A percentile compares a stretch with the other conserved stretches of the same genome.
These are phyloP conservation scores for Russula vinacea DNA, from an alignment of 768 basidiomycete species.

Conservation along the genomic window DNA sequence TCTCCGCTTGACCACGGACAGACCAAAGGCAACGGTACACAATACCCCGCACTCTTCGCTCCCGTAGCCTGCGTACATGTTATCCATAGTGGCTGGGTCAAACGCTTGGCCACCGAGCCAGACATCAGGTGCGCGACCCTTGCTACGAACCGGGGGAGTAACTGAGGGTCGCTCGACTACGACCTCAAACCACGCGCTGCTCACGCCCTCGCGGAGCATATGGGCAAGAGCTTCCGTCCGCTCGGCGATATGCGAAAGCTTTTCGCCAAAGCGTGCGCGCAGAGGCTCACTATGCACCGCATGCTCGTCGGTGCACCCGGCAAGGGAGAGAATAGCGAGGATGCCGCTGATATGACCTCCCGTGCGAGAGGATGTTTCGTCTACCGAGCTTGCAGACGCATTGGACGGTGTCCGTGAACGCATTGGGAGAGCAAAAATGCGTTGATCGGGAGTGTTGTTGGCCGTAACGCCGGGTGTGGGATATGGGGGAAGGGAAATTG, in stretches of 20 bases:
- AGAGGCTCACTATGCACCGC: slow-evolving; percentile 35
- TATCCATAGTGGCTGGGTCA: slow-evolving; percentile 26
- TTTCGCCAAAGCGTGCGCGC: slow-evolving; percentile 35
- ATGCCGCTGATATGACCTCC: slow-evolving; percentile 36
- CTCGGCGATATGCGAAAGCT: slow-evolving; percentile 34
- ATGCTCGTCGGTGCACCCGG: slow-evolving; percentile 35
- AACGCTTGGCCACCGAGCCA: slow-evolving; percentile 20
- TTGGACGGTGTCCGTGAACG: slow-evolving; percentile 24
- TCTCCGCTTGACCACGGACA: slow-evolving; percentile 27
- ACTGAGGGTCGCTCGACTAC: slow-evolving; percentile 19
- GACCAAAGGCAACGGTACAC: slow-evolving; percentile 27
- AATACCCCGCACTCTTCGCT: slow-evolving; percentile 26
- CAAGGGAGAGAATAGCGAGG: slow-evolving; percentile 37
- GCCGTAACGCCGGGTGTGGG: slow-evolving; percentile 26
- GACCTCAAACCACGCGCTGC: slow-evolving; percentile 38
- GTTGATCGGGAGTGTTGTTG: slow-evolving; percentile 28
- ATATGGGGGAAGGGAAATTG: slow-evolving; percentile 27
- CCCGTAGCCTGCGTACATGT: slow-evolving; percentile 29
- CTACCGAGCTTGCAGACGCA: slow-evolving; percentile 26
- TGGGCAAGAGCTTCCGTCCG: slow-evolving; percentile 34
- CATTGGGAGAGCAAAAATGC: slow-evolving; percentile 24
- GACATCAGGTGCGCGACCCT: slow-evolving; percentile 5
- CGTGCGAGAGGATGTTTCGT: slow-evolving; percentile 14
- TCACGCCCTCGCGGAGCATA: slow-evolving; percentile 36
- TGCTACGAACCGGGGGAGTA: background rate